A percentile compares a stretch with the other conserved stretches of the same genome.
phyloP scores from a whole-genome alignment of 495 filamentous ascomycete species.

The Xylaria palmicola region DNA sequence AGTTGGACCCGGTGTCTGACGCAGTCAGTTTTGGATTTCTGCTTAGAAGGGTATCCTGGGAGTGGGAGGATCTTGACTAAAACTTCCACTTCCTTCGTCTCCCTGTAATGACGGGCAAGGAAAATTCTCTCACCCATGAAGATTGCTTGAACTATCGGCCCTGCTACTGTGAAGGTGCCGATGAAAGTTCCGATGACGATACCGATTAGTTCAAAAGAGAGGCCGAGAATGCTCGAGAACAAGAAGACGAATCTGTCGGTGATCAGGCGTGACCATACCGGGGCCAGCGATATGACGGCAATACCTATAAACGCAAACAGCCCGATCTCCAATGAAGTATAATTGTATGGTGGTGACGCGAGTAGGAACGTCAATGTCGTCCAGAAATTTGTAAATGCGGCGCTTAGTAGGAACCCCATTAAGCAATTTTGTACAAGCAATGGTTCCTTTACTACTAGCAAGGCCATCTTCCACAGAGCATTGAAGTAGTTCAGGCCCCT shows the following conservation, averaged over 20 bases:
- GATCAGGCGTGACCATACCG: slow-evolving; percentile 66
- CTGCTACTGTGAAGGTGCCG: slow-evolving; percentile 64
- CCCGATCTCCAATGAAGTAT: slow-evolving; percentile 65
- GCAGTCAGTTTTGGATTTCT: no score
- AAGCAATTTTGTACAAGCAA: slow-evolving; percentile 58
- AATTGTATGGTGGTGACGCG: slow-evolving; percentile 65
- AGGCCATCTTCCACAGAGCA: slow-evolving; percentile 61
- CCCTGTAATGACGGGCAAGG: not conserved
- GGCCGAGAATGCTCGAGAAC: slow-evolving; percentile 64
- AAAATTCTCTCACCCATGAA: slow-evolving; percentile 12
- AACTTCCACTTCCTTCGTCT: not conserved
- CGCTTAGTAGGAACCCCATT: slow-evolving; percentile 33
- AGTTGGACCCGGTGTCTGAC: slow-evolving; percentile 72
- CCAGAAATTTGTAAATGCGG: slow-evolving; percentile 46
- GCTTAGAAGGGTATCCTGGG: no score
- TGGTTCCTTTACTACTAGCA: slow-evolving; percentile 58
- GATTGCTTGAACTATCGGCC: slow-evolving; percentile 73
- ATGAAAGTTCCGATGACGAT: slow-evolving; percentile 69
- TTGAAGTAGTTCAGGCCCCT: slow-evolving; percentile 63
- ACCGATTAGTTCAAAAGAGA: slow-evolving; percentile 57
- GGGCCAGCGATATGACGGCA: slow-evolving; percentile 61
- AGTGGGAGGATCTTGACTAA: no score
- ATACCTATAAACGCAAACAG: slow-evolving; percentile 79
- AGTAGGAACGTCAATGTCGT: slow-evolving; percentile 78
- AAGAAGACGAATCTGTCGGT: slow-evolving; percentile 68